phyloP scores from a whole-genome alignment of 257 asterid species.

The Gentiana dahurica region DNA sequence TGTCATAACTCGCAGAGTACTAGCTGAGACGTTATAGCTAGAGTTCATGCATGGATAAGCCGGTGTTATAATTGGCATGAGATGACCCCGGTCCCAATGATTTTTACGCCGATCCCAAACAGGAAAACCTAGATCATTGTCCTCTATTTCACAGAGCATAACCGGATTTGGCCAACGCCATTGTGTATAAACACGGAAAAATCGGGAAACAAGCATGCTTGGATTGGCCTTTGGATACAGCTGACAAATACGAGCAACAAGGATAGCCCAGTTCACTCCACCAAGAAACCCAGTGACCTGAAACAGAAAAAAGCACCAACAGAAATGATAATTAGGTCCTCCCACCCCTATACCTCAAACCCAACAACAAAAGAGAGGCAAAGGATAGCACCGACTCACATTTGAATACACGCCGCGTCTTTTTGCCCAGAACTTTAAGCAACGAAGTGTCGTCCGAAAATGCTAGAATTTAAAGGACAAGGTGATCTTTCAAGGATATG shows the following conservation, averaged over 20 bases:
- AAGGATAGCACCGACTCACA: conserved; percentile 32
- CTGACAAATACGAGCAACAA: conserved; percentile 91
- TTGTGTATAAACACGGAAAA: conserved; percentile 72
- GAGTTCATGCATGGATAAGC: conserved; percentile 99
- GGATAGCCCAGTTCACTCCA: conserved; percentile 96
- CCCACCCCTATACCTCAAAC: no score
- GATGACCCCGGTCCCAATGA: conserved; percentile 81
- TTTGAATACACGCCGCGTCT: conserved; percentile 91
- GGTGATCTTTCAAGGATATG: background rate
- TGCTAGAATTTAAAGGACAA: conserved; percentile 27
- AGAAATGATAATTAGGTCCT: background rate
- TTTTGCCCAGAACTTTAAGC: conserved; percentile 91
- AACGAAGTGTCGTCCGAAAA: conserved; percentile 68
- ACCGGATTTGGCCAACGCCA: conserved; percentile 99
- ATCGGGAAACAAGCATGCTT: conserved; percentile 90
- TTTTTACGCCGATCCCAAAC: conserved; percentile 93
- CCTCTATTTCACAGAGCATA: conserved; percentile 84
- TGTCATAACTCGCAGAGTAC: conserved; percentile 84
- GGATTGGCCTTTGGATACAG: conserved; percentile 90
- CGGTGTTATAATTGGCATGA: conserved; percentile 97
- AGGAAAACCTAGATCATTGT: conserved; percentile 77
- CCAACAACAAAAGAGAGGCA: background rate
- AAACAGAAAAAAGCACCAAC: background rate
- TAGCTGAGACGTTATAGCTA: conserved; percentile 89
- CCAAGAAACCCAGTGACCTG: conserved; percentile 99